Evolutionary conservation across 2,329 filamentous ascomycete species (phyloP).

Genomic region (Pseudofabraea citricarpa): DNA sequence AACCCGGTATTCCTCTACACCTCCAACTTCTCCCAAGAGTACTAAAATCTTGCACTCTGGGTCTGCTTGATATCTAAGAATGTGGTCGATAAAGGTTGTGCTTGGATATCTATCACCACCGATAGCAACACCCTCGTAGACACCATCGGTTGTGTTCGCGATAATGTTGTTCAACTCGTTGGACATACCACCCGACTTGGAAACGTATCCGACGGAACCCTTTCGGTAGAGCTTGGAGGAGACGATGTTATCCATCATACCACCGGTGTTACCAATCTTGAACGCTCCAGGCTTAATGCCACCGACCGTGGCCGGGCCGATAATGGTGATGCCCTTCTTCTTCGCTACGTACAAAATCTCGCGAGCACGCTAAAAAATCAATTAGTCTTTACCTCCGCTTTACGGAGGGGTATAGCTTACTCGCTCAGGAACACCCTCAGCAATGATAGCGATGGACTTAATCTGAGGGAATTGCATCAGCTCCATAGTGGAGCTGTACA

Average conservation of each 20-base stretch:
- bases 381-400: constrained; percentile 22
- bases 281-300: constrained; percentile 99
- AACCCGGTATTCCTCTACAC: constrained; percentile 99
- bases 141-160: constrained; percentile 91
- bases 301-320: constrained; percentile 96
- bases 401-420: constrained; percentile 53
- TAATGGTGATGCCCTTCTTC: constrained; percentile 99
- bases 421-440: constrained; percentile 97
- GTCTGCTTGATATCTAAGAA: constrained; percentile 93
- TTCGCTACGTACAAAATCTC: constrained; percentile 95
- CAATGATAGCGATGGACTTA: constrained; percentile 98
- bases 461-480: constrained; percentile 96
- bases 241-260: constrained; percentile 99
- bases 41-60: constrained; percentile 97
- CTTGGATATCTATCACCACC: constrained; percentile 98
- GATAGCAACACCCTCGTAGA: constrained; percentile 98
- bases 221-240: constrained; percentile 99
- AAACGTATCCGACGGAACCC: constrained; percentile 97
- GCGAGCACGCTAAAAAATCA: constrained; percentile 68
- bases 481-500: constrained; percentile 98
- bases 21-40: constrained; percentile 95
- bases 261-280: constrained; percentile 99
- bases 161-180: constrained; percentile 99
- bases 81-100: constrained; percentile 98
- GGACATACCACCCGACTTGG: constrained; percentile 99